Percentiles rank a stretch among this genome's conserved stretches.
Evolutionary conservation across 495 filamentous ascomycete species (phyloP).

Genomic region (Cercophora samala): DNA sequence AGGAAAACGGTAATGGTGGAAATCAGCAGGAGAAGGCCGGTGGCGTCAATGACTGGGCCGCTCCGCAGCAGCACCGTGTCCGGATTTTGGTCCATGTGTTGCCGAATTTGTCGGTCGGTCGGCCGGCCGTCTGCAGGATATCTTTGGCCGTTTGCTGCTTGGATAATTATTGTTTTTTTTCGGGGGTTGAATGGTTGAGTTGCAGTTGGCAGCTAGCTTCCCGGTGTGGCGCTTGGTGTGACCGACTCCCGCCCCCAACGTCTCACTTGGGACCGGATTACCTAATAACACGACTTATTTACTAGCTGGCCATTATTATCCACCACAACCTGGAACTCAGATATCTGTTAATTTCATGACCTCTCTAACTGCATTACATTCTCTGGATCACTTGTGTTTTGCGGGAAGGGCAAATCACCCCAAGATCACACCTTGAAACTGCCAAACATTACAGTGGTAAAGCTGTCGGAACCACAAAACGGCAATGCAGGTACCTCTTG

Average conservation of each 20-base stretch:
- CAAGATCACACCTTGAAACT: neutral
- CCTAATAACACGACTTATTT: neutral
- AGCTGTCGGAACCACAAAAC: neutral
- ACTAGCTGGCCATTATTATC: neutral
- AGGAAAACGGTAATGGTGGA: slow-evolving; percentile 48
- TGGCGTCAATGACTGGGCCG: slow-evolving; percentile 26
- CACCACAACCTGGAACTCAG: neutral
- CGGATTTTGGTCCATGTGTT: slow-evolving; percentile 4
- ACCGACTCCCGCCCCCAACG: neutral
- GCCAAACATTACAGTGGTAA: neutral
- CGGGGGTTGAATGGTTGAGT: neutral
- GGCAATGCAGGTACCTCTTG: neutral
- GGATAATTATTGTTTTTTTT: neutral
- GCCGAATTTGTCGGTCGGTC: slow-evolving; percentile 2
- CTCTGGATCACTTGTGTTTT: neutral
- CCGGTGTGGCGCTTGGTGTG: neutral
- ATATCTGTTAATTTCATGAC: neutral
- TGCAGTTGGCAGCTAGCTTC: slow-evolving; percentile 1
- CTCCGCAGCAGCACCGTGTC: slow-evolving; percentile 18
- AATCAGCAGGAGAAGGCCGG: slow-evolving; percentile 40
- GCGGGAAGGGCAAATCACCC: neutral
- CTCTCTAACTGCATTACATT: neutral
- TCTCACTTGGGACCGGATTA: neutral
- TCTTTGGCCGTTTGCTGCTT: neutral
- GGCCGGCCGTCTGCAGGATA: neutral